A percentile compares a stretch with the other conserved stretches of the same genome.
phyloP scores from a whole-genome alignment of 352 stramenopile genomes.

The Phytopythium chamaehyphon region DNA sequence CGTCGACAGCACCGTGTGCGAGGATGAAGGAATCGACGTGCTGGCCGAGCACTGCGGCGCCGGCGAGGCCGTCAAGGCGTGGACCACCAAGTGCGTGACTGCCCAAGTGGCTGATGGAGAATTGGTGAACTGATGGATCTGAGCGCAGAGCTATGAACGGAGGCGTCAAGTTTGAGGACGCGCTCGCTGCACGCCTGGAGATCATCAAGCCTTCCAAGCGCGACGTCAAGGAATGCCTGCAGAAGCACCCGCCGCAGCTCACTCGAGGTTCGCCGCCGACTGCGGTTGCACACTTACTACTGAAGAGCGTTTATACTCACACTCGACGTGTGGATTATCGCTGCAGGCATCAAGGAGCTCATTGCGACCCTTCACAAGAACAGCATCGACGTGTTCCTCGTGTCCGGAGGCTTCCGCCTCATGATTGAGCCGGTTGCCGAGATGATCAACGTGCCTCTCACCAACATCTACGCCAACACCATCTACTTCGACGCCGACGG shows the following conservation, averaged over 20 bases:
- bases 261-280: conserved; percentile 49
- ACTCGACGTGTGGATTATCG: background rate
- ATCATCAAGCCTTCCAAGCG: conserved; percentile 93
- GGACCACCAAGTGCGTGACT: conserved; percentile 85
- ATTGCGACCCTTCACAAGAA: conserved; percentile 88
- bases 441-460: conserved; percentile 72
- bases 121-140: conserved; percentile 2
- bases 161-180: conserved; percentile 97
- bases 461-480: conserved; percentile 98
- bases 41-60: conserved; percentile 95
- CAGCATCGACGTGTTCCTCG: conserved; percentile 94
- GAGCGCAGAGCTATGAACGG: conserved; percentile 94
- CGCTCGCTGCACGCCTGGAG: conserved; percentile 92
- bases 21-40: conserved; percentile 98
- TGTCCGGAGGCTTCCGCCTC: conserved; percentile 97
- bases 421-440: conserved; percentile 98
- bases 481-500: conserved; percentile 92
- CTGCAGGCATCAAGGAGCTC: conserved; percentile 85
- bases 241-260: conserved; percentile 88
- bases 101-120: background rate
- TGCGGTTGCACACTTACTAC: too few relatives aligned
- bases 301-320: too few relatives aligned
- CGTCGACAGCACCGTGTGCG: conserved; percentile 97
- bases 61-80: conserved; percentile 91
- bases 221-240: conserved; percentile 89